phyloP scores from a whole-genome alignment of 192 early-diverging fungal species.

The Rhizophagus clarus region DNA sequence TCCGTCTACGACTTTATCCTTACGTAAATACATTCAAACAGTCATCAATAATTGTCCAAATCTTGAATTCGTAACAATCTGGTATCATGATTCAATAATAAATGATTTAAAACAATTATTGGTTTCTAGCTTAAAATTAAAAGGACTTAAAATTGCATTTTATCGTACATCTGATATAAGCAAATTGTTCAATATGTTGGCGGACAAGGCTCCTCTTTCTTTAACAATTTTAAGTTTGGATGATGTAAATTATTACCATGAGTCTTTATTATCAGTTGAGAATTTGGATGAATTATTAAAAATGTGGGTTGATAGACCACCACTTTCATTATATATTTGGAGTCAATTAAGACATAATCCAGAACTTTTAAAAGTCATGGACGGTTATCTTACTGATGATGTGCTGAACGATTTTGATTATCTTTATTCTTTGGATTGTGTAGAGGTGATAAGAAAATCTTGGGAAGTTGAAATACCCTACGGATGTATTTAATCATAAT shows the following conservation, averaged over 20 bases:
- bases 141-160: not conserved
- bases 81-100: slow-evolving; percentile 1
- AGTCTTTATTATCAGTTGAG: not conserved
- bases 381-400: not conserved
- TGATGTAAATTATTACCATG: not conserved
- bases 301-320: not conserved
- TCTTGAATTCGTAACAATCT: not conserved
- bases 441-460: not conserved
- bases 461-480: not conserved
- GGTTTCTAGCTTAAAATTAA: not conserved
- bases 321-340: not conserved
- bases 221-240: slow-evolving; percentile 3
- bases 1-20: not conserved
- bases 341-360: not conserved
- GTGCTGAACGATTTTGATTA: not conserved
- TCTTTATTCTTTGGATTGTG: not conserved
- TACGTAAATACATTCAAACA: not conserved
- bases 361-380: not conserved
- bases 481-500: not conserved
- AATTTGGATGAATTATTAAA: not conserved
- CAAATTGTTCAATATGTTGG: not conserved
- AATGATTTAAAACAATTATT: not conserved
- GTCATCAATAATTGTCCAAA: not conserved
- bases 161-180: not conserved
- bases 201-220: not conserved